Base-by-base conservation (phyloP, 108 stramenopile genomes). In the Mediolabrus comicus region DNA sequence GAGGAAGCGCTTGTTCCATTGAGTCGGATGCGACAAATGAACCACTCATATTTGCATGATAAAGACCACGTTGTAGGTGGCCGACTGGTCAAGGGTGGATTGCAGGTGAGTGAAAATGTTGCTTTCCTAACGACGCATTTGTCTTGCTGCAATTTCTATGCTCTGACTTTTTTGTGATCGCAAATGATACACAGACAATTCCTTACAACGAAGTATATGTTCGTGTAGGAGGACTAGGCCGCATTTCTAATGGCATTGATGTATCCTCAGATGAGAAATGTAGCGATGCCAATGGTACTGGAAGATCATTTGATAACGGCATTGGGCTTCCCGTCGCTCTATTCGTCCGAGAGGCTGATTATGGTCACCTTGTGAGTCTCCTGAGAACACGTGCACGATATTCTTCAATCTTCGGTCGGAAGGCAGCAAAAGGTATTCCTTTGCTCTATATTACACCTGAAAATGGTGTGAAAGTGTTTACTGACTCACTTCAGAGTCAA, bases 131-230 rank as follows among this genome's bases (percentile, higher is more conserved):
- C 1, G n/a, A n/a, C n/a, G n/a, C n/a, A n/a, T n/a, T n/a, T n/a
- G n/a, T n/a, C n/a, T n/a, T n/a, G n/a, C n/a, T n/a, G n/a, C n/a
- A n/a, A n/a, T n/a, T n/a, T n/a, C n/a, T n/a, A n/a, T n/a, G n/a
- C n/a, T 17, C 41, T 43, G 16, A 16, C 41, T 43, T 16, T 17
- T 17, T n/a, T 39, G 3, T 43, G 3, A 17, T 17, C 41, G 41
- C 41, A 17, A n/a, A 4, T 39, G 6, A 9, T 39, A n/a, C 9
- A 38, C 70, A 71, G 10, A 83, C 83, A 9, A 84, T 96, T 34
- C 95, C 95, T 14, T 96, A 93, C 80, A 96, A 96, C 69, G 95
- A 96, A 83, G 80, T 91, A 0, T 91, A 78, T 55, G 38, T 87
- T 34, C 85, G 91, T 26, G 84, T 93, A 35, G 95, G 95, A 38